Evolutionary conservation across 2,329 filamentous ascomycete species (phyloP).

Genomic region (Stagonosporopsis vannaccii): DNA sequence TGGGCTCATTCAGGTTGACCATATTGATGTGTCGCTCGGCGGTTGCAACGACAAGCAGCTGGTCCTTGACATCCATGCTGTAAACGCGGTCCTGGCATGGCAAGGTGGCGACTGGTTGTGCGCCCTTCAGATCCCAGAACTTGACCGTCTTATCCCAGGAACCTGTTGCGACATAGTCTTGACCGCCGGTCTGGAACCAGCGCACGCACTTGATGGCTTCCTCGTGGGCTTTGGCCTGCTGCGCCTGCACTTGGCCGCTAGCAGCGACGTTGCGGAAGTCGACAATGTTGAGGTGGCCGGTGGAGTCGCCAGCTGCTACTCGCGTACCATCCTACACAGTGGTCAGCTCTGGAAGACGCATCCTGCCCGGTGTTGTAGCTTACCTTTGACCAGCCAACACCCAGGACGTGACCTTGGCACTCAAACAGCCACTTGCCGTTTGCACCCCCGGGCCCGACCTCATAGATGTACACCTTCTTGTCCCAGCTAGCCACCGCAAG

Average conservation of each 20-base stretch:
- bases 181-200: constrained; percentile 65
- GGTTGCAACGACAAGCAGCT: constrained; percentile 88
- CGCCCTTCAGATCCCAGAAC: constrained; percentile 79
- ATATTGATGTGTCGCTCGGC: constrained; percentile 97
- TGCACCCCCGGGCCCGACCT: constrained; percentile 83
- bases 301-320: constrained; percentile 84
- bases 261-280: constrained; percentile 68
- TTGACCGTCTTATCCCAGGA: constrained; percentile 92
- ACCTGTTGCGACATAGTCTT: constrained; percentile 87
- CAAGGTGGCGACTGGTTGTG: constrained; percentile 70
- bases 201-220: constrained; percentile 81
- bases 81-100: constrained; percentile 81
- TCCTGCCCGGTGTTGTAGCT: constrained; percentile 34
- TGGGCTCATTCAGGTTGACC: constrained; percentile 86
- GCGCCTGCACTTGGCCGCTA: constrained; percentile 34
- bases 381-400: constrained; percentile 88
- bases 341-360: constrained; percentile 22
- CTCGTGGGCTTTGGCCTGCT: constrained; percentile 77
- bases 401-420: constrained; percentile 80
- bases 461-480: constrained; percentile 96
- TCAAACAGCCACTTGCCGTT: constrained; percentile 87
- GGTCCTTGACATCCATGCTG: constrained; percentile 87
- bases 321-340: constrained; percentile 81
- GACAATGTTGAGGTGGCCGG: constrained; percentile 88
- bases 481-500: constrained; percentile 95